Conservation (phyloP, 2,329 filamentous ascomycete species). For the Colletotrichum sp. region DNA sequence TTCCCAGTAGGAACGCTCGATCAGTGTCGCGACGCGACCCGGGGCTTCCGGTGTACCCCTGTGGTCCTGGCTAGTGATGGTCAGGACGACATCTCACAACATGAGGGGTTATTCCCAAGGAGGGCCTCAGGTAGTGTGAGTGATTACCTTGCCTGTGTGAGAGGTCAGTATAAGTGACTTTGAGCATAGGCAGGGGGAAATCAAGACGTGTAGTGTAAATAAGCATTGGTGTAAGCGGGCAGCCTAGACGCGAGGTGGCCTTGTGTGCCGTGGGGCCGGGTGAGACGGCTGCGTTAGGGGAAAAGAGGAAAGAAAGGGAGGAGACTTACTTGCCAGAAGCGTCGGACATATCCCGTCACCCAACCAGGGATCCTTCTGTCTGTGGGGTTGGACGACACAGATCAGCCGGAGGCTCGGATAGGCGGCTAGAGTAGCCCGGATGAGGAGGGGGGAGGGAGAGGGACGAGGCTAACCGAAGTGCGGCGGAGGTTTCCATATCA, state of each 20-base stretch:
- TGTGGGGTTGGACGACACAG: slow-evolving; percentile 39
- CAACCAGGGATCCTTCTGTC: slow-evolving; percentile 87
- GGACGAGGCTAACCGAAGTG: slow-evolving; percentile 74
- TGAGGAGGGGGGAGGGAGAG: background rate
- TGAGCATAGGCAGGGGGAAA: background rate
- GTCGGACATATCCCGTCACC: slow-evolving; percentile 89
- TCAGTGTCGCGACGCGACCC: slow-evolving; percentile 91
- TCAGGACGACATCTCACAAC: background rate
- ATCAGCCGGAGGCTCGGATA: slow-evolving; percentile 19
- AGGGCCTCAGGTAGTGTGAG: background rate
- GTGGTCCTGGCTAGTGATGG: slow-evolving; percentile 80
- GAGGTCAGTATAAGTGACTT: slow-evolving; percentile 4
- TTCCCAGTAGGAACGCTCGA: slow-evolving; percentile 84
- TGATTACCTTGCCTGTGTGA: slow-evolving; percentile 38
- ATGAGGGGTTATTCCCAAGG: background rate
- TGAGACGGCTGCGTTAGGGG: slow-evolving; percentile 4
- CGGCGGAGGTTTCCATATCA: slow-evolving; percentile 98
- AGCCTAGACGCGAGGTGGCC: background rate
- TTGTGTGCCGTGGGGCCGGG: slow-evolving; percentile 2
- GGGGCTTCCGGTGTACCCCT: slow-evolving; percentile 87
- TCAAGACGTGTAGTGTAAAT: background rate
- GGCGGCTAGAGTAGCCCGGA: background rate
- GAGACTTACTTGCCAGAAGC: slow-evolving; percentile 92
- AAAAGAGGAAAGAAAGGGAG: background rate
- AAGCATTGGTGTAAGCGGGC: slow-evolving; percentile 14